phyloP scores from a whole-genome alignment of 345 rosid species.

The Sonneratia alba region DNA sequence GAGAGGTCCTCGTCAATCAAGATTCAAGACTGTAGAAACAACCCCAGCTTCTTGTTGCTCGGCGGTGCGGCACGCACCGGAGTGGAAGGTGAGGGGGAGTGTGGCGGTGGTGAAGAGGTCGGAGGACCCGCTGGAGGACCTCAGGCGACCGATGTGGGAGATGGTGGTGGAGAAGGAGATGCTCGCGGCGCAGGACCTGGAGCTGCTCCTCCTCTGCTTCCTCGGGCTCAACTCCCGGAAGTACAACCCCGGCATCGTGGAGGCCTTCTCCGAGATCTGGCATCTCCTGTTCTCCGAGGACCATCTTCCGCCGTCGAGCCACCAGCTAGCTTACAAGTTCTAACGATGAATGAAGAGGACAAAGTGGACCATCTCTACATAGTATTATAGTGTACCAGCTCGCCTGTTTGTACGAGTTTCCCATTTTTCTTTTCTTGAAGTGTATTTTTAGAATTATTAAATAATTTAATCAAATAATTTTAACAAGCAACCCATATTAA shows the following conservation, averaged over 20 bases:
- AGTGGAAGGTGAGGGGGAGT: slow-evolving; percentile 30
- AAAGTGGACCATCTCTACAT: too few relatives aligned
- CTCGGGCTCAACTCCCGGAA: slow-evolving; percentile 37
- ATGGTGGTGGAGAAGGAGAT: slow-evolving; percentile 49
- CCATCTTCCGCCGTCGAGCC: not conserved
- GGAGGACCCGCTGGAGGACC: slow-evolving; percentile 43
- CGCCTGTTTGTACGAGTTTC: too few relatives aligned
- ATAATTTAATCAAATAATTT: too few relatives aligned
- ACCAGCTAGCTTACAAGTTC: too few relatives aligned
- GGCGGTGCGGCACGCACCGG: slow-evolving; percentile 3
- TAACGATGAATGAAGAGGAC: too few relatives aligned
- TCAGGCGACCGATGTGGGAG: slow-evolving; percentile 54
- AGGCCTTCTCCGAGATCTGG: slow-evolving; percentile 53
- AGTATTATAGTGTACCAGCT: too few relatives aligned
- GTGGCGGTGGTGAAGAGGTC: slow-evolving; percentile 54
- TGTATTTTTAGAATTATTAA: too few relatives aligned
- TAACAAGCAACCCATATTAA: too few relatives aligned
- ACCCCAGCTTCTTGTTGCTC: not conserved
- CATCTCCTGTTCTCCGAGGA: slow-evolving; percentile 30
- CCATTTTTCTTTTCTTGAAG: too few relatives aligned
- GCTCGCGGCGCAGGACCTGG: slow-evolving; percentile 34
- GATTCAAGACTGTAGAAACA: not conserved
- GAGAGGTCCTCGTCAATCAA: not conserved
- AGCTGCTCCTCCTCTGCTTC: slow-evolving; percentile 45
- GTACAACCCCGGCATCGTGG: slow-evolving; percentile 37